phyloP scores from a whole-genome alignment of 176 grass and related monocot species.

The Carex kokanica region DNA sequence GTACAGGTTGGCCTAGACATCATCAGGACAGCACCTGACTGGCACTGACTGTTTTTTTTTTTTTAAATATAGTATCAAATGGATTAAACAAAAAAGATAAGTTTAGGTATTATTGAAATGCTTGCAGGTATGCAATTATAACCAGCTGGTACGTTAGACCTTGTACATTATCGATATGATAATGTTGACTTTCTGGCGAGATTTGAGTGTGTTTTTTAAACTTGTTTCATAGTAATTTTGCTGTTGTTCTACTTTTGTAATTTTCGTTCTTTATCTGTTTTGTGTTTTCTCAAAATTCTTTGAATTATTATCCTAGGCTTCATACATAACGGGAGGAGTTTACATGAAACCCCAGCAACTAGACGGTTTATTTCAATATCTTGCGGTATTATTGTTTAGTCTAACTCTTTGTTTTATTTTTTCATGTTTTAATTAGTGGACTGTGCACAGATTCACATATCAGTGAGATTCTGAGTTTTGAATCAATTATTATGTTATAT shows the following conservation, averaged over 20 bases:
- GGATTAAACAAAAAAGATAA: not conserved
- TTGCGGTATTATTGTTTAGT: constrained; percentile 45
- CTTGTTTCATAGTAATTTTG: not conserved
- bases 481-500: not conserved
- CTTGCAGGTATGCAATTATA: not conserved
- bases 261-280: constrained; percentile 13
- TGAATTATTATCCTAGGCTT: constrained; percentile 56
- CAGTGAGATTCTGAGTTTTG: not conserved
- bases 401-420: not conserved
- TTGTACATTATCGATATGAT: not conserved
- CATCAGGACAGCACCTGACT: not conserved
- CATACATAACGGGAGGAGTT: constrained; percentile 87
- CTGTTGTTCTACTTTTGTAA: not conserved
- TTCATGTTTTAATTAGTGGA: not conserved
- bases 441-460: not conserved
- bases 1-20: not conserved
- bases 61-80: not conserved
- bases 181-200: not conserved
- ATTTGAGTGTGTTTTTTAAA: not conserved
- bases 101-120: not conserved
- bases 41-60: not conserved
- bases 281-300: constrained; percentile 15
- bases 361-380: constrained; percentile 83
- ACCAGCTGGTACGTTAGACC: not conserved
- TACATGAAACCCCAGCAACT: constrained; percentile 90